phyloP scores from a whole-genome alignment of 495 filamentous ascomycete genomes.

The Aspergillus incahuasiensis region DNA sequence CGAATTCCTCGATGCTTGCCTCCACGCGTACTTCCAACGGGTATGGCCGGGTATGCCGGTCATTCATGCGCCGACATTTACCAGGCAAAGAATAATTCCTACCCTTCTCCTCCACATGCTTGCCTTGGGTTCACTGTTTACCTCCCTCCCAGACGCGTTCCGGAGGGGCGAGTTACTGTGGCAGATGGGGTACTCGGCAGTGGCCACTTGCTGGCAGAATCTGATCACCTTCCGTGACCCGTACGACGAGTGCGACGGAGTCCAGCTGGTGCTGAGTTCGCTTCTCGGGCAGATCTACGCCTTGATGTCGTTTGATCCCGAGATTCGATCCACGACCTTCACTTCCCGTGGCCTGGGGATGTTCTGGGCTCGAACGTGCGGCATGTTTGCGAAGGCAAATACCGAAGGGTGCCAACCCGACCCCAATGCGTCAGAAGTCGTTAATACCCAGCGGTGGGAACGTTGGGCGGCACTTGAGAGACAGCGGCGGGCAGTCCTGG shows the following conservation, averaged over 20 bases:
- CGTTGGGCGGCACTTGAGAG: too few species aligned
- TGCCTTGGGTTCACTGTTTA: too few species aligned
- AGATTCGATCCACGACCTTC: constrained; percentile 15
- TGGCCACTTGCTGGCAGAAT: too few species aligned
- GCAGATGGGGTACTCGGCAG: too few species aligned
- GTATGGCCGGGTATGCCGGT: constrained; percentile 14
- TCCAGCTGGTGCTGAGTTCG: constrained; percentile 17
- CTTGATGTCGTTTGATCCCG: constrained; percentile 12
- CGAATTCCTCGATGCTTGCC: constrained; percentile 14
- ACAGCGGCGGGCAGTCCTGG: too few species aligned
- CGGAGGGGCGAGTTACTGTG: too few species aligned
- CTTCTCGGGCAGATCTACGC: constrained; percentile 19
- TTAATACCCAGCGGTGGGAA: too few species aligned
- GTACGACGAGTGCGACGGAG: constrained; percentile 13
- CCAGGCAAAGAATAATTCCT: too few species aligned
- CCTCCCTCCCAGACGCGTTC: too few species aligned
- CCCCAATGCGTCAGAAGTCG: too few species aligned
- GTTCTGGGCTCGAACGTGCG: constrained; percentile 18
- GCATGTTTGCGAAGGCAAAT: constrained; percentile 15
- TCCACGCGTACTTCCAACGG: constrained; percentile 17
- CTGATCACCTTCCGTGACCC: too few species aligned
- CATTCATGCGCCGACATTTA: constrained; percentile 8
- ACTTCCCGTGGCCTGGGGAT: constrained; percentile 19
- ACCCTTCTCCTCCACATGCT: too few species aligned
- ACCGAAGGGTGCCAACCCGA: not conserved